A percentile compares a stretch with the other conserved stretches of the same genome.
Conservation (phyloP, 495 filamentous ascomycete genomes). For the Penicillium cataractarum region DNA sequence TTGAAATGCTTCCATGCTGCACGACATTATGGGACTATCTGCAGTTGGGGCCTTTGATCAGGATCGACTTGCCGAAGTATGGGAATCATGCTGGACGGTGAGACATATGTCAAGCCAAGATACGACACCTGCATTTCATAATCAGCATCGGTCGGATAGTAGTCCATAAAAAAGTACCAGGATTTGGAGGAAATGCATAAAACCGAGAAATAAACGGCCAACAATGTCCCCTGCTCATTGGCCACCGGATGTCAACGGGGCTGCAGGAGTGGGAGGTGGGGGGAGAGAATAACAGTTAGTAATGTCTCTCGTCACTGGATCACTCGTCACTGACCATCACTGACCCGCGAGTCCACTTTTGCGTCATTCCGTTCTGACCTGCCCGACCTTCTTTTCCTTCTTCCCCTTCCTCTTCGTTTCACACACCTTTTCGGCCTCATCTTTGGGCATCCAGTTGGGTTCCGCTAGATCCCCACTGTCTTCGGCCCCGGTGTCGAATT, state of each 20-base stretch:
- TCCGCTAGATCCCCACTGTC: neutral
- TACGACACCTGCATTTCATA: no score
- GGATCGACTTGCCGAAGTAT: neutral
- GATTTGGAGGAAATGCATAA: neutral
- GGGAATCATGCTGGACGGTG: neutral
- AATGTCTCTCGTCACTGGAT: neutral
- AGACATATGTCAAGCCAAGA: neutral
- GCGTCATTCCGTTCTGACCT: conserved; percentile 24
- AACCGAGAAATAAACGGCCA: neutral
- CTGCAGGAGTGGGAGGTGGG: conserved; percentile 7
- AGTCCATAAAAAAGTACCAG: no score
- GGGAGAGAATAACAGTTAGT: neutral
- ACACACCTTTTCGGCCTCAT: conserved; percentile 9
- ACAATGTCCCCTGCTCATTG: neutral
- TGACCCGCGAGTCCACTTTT: conserved; percentile 18
- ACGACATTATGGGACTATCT: neutral
- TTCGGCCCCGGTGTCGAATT: conserved; percentile 11
- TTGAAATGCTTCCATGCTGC: conserved; percentile 3
- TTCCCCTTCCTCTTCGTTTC: conserved; percentile 7
- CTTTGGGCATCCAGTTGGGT: conserved; percentile 18
- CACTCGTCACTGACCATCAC: neutral
- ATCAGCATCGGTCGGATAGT: no score
- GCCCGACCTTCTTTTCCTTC: neutral
- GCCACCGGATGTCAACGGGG: neutral
- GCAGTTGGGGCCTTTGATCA: neutral